These are phyloP conservation scores for Vitis hybrid DNA, from an alignment of 177 flowering plant species.

Conservation along the genomic window DNA sequence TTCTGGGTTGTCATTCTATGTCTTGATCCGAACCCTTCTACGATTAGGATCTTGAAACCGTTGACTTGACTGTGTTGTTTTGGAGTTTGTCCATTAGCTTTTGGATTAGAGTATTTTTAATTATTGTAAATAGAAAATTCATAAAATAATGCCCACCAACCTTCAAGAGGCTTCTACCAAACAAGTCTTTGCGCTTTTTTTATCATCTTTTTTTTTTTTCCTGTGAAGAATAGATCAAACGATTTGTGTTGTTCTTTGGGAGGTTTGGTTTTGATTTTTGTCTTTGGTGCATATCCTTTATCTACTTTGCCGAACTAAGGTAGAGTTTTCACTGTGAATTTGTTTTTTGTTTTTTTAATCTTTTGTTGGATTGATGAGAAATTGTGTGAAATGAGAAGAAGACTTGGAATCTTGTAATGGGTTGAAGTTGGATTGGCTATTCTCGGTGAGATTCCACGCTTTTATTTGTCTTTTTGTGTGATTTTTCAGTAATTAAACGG, in stretches of 20 bases:
- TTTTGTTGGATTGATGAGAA: not conserved
- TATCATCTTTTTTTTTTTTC: not conserved
- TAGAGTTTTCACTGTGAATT: not conserved
- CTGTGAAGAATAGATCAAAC: not conserved
- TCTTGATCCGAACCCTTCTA: not conserved
- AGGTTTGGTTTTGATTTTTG: not conserved
- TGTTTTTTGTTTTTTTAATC: not conserved
- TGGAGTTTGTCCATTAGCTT: not conserved
- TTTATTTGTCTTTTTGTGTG: not conserved
- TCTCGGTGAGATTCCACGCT: not conserved
- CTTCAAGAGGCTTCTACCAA: not conserved
- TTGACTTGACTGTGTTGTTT: not conserved
- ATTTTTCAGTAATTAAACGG: not conserved
- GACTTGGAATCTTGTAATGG: not conserved
- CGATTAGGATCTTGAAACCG: not conserved
- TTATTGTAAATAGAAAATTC: not conserved
- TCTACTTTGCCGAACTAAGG: not conserved
- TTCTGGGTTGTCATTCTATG: no score
- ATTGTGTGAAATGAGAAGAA: not conserved
- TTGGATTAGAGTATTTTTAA: not conserved
- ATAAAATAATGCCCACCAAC: not conserved
- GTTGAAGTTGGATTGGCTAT: not conserved
- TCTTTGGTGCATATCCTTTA: not conserved
- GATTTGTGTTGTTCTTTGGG: not conserved
- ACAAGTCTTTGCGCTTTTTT: no score